Evolutionary conservation across 148 eudicot species (phyloP).

Genomic region (Rhododendron ovatum): DNA sequence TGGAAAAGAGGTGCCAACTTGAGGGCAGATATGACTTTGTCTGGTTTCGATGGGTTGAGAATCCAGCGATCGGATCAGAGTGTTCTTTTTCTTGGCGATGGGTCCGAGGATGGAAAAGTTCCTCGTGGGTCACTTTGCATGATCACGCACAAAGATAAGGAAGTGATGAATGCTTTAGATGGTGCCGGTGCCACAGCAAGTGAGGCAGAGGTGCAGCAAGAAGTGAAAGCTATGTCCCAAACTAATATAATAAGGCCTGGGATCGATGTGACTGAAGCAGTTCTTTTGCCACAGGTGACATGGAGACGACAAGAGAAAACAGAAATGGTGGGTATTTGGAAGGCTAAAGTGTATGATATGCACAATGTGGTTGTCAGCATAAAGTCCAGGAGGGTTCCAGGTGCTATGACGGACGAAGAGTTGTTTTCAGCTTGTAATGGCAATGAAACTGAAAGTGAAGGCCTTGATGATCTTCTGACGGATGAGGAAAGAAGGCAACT

Average conservation of each 20-base stretch:
- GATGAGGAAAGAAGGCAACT: conserved; percentile 83
- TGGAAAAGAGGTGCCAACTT: conserved; percentile 93
- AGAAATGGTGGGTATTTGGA: conserved; percentile 83
- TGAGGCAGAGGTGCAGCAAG: conserved; percentile 71
- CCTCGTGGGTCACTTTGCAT: conserved; percentile 74
- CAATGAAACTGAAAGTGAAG: conserved; percentile 61
- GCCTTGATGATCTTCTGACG: conserved; percentile 54
- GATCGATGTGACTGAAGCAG: conserved; percentile 85
- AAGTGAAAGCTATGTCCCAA: conserved; percentile 79
- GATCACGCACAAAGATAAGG: conserved; percentile 75
- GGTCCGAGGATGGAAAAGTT: conserved; percentile 77
- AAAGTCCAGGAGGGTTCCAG: conserved; percentile 85
- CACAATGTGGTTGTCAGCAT: conserved; percentile 85
- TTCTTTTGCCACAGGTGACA: conserved; percentile 71
- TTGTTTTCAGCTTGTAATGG: conserved; percentile 57
- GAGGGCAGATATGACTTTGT: conserved; percentile 94
- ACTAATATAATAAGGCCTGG: conserved; percentile 88
- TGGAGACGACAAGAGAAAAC: conserved; percentile 86
- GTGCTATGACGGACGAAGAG: conserved; percentile 89
- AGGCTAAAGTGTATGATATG: conserved; percentile 88
- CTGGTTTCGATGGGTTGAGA: conserved; percentile 88
- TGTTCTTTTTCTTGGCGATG: conserved; percentile 83
- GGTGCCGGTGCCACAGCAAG: conserved; percentile 71
- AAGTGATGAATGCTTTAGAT: conserved; percentile 78
- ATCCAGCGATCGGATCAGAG: conserved; percentile 91